Evolutionary conservation across 805 yeast species (phyloP), one percentile per base, ranked within the genome.

Genomic region (Kluyveromyces aestuarii): DNA sequence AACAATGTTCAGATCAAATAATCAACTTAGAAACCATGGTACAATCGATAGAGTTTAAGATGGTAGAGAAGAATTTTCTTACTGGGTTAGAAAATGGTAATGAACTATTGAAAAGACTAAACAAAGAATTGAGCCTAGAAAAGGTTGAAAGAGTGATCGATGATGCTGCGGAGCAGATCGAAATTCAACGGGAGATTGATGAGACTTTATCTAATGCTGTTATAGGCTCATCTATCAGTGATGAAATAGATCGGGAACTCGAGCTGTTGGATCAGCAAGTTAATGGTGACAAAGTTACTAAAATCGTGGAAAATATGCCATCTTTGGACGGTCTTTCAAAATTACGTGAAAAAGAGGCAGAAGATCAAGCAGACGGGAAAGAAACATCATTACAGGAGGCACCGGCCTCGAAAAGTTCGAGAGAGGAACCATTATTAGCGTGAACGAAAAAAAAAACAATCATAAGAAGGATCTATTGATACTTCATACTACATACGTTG

Each of bases 1-100:
- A 69, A 21, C 83, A 82, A 54, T 84, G 96, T 0, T 84, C 81
- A 37, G 79, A 76, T 40, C 99, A 93, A 66, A 70, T 90, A 30
- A 83, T 81, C 49, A 84, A 85, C 37, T 66, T 93, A 37, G 97
- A 91, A 63, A 76, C 79, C 51, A 75, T 93, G 63, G 84, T 87
- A 8, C 76, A 81, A 19, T 82, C 82, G 9, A 84, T 93, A 37
- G 98, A 93, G 66, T 89, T 88, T 69, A 91, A 95, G 59, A 68
- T 87, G 50, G 81, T 93, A 33, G 98, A 93, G 62, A 80, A 81
- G 53, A 96, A 89, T 58, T 89, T 93, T 40, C 55, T 90, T 3
- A 76, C 76, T 50, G 96, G 97, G 0, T 70, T 93, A 30, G 74
- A 81, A 55, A 82, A 84, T 54, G 98, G 99, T 21, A 89, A 85